Conservation (phyloP, 2,329 filamentous ascomycete species). For the Ceratocystis alfenasii region DNA sequence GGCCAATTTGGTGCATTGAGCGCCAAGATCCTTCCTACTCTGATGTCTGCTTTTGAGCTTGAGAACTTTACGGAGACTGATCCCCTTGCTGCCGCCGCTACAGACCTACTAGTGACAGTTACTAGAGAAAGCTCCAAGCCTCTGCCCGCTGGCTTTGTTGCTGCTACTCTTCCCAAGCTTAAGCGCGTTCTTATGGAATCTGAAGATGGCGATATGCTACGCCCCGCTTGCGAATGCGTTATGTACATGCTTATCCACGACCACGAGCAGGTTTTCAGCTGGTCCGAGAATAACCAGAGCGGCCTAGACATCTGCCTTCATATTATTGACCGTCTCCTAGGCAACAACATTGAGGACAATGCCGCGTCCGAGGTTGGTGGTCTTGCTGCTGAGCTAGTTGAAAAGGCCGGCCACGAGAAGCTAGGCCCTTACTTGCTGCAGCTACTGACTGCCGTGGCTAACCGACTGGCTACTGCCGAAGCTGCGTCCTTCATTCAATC, state of each 20-base stretch:
- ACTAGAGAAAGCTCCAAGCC: conserved; percentile 74
- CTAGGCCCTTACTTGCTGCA: conserved; percentile 83
- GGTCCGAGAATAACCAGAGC: conserved; percentile 64
- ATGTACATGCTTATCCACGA: conserved; percentile 87
- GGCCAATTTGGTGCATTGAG: conserved; percentile 69
- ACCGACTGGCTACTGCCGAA: conserved; percentile 67
- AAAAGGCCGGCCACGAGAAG: conserved; percentile 83
- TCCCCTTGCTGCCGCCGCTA: conserved; percentile 72
- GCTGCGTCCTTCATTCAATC: conserved; percentile 90
- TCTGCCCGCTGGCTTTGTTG: conserved; percentile 75
- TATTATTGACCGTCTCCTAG: conserved; percentile 83
- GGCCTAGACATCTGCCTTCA: conserved; percentile 81
- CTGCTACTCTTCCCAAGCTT: conserved; percentile 74
- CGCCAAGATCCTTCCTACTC: conserved; percentile 70
- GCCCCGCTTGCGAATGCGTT: conserved; percentile 72
- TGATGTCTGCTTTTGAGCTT: conserved; percentile 82
- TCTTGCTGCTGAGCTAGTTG: conserved; percentile 84
- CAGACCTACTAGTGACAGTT: conserved; percentile 69
- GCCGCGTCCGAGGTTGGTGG: conserved; percentile 93
- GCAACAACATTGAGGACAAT: conserved; percentile 75
- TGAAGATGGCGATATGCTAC: conserved; percentile 75
- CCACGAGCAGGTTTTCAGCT: conserved; percentile 76
- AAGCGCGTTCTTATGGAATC: conserved; percentile 71
- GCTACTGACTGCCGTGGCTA: conserved; percentile 78
- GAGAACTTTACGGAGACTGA: conserved; percentile 76